These are phyloP conservation scores for Takashimella tepidaria DNA, from an alignment of 1,284 basidiomycete species.

Conservation along the genomic window DNA sequence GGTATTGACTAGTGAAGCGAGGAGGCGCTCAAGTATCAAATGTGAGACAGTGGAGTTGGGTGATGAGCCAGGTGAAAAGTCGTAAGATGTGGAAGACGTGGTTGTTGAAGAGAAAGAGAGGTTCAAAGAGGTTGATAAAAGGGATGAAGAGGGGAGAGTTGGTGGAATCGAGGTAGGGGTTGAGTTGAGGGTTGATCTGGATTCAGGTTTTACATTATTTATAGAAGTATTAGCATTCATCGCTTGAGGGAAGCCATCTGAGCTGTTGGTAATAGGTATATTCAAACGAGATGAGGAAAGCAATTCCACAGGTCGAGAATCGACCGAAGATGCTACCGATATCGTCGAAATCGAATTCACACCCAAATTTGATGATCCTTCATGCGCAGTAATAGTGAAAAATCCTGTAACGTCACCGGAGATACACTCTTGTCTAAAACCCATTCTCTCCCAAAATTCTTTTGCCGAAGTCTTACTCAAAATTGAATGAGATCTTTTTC, in stretches of 20 bases:
- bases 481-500: conserved; percentile 44
- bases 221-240: not conserved
- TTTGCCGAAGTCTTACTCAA: conserved; percentile 50
- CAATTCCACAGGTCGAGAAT: no score
- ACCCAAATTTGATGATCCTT: no score
- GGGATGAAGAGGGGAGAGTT: no score
- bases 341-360: no score
- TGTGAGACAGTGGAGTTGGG: conserved; percentile 52
- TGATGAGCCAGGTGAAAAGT: no score
- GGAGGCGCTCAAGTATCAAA: conserved; percentile 62
- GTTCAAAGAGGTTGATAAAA: not conserved
- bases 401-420: conserved; percentile 81
- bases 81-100: not conserved
- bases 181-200: no score
- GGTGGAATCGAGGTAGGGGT: no score
- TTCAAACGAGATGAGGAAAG: no score
- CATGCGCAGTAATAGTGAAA: conserved; percentile 56
- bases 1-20: conserved; percentile 63
- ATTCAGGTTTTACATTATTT: not conserved
- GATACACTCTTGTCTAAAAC: conserved; percentile 85
- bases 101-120: not conserved
- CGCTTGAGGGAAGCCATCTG: not conserved
- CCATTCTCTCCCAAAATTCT: conserved; percentile 94
- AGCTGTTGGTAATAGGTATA: no score
- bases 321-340: no score